Evolutionary conservation across 495 filamentous ascomycete genomes (phyloP).

Genomic region (Talaromyces trachyspermus): DNA sequence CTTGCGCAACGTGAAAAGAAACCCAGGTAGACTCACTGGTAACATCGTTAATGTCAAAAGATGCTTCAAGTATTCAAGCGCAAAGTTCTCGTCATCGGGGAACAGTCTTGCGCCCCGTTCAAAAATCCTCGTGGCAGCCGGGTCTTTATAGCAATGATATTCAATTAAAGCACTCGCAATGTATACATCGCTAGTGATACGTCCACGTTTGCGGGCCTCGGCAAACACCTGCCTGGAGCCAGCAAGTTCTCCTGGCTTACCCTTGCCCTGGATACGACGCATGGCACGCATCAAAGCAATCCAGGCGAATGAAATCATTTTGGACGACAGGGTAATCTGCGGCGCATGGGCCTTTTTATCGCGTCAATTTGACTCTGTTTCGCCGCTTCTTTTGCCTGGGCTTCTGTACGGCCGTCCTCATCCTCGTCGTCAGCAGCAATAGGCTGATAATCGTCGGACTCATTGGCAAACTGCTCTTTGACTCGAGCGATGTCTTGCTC

Average conservation of each 20-base stretch:
- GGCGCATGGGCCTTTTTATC: constrained; percentile 59
- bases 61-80: constrained; percentile 91
- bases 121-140: constrained; percentile 86
- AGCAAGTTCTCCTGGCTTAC: constrained; percentile 58
- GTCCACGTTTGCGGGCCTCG: constrained; percentile 76
- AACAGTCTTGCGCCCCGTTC: constrained; percentile 89
- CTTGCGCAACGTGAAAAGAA: not conserved
- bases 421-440: constrained; percentile 59
- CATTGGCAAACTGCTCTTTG: constrained; percentile 47
- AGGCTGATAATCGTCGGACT: constrained; percentile 33
- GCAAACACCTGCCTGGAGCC: constrained; percentile 80
- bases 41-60: constrained; percentile 81
- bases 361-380: constrained; percentile 61
- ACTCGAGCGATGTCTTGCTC: constrained; percentile 61
- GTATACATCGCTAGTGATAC: constrained; percentile 88
- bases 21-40: constrained; percentile 61
- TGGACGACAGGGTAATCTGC: constrained; percentile 65
- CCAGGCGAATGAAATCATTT: constrained; percentile 84
- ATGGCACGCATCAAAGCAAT: constrained; percentile 89
- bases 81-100: constrained; percentile 83
- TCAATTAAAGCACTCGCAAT: constrained; percentile 85
- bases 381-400: constrained; percentile 43
- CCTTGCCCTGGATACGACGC: constrained; percentile 90
- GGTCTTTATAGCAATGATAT: constrained; percentile 90
- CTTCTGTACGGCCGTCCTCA: constrained; percentile 49